Conservation (phyloP, 768 basidiomycete genomes). For the Phlebiopsis gigantea region DNA sequence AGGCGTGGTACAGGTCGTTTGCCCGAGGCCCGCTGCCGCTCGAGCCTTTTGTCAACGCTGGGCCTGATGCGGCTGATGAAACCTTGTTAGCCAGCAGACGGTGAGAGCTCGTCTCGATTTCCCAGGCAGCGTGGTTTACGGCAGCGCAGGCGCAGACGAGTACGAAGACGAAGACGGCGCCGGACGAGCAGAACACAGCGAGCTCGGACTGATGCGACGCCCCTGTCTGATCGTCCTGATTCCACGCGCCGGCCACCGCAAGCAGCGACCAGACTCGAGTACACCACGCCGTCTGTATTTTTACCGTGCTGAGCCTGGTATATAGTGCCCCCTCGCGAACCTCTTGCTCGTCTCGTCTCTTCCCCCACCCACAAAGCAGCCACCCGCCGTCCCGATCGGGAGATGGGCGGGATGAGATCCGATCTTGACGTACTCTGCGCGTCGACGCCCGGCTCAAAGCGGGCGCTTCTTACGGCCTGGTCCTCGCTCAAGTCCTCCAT, state of each 20-base stretch:
- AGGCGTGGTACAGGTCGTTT: not conserved
- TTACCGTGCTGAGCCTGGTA: not conserved
- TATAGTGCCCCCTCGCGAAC: not conserved
- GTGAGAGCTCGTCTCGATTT: not conserved
- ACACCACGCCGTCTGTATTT: not conserved
- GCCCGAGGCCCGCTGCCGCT: not conserved
- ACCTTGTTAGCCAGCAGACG: not conserved
- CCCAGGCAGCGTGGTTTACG: not conserved
- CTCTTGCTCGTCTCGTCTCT: not conserved
- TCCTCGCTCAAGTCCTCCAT: not conserved
- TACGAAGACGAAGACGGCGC: too few relatives aligned
- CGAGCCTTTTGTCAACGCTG: conserved; percentile 2
- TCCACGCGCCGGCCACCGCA: too few relatives aligned
- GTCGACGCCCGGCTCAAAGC: conserved; percentile 1
- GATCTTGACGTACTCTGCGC: not conserved
- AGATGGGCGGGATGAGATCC: not conserved
- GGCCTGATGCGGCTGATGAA: conserved; percentile 4
- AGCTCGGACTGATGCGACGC: too few relatives aligned
- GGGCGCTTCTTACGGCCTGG: not conserved
- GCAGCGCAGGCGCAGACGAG: not conserved
- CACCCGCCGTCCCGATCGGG: not conserved
- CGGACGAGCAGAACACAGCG: too few relatives aligned
- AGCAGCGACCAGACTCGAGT: not conserved
- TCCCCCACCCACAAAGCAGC: not conserved
- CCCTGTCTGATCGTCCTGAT: too few relatives aligned